Evolutionary conservation across 1,284 basidiomycete genomes (phyloP).

Genomic region (Rhodofomes roseus): DNA sequence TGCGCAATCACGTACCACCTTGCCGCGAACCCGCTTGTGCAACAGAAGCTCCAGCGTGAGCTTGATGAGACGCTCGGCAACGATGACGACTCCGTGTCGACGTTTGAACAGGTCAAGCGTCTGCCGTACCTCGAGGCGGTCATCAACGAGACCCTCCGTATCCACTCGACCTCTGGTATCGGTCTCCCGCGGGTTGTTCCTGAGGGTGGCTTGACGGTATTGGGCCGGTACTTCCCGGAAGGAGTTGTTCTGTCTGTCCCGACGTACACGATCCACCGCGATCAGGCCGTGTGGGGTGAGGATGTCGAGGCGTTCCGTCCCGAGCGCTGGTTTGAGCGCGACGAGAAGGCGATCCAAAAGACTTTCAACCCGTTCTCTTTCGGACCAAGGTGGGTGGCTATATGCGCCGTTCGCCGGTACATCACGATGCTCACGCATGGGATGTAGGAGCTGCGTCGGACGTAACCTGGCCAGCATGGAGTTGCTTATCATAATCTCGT

Average conservation of each 20-base stretch:
- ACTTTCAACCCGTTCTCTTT: slow-evolving; percentile 77
- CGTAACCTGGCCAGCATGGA: slow-evolving; percentile 76
- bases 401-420: background rate
- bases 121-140: slow-evolving; percentile 78
- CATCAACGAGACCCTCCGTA: slow-evolving; percentile 78
- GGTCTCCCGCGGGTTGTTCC: slow-evolving; percentile 81
- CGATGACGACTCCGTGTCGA: slow-evolving; percentile 52
- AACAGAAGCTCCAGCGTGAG: slow-evolving; percentile 74
- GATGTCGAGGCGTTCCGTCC: slow-evolving; percentile 77
- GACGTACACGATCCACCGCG: slow-evolving; percentile 77
- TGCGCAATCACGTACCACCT: slow-evolving; percentile 86
- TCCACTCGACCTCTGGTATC: slow-evolving; percentile 78
- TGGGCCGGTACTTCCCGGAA: slow-evolving; percentile 59
- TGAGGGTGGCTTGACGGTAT: slow-evolving; percentile 59
- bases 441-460: slow-evolving; percentile 63
- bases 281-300: slow-evolving; percentile 67
- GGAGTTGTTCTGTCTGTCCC: slow-evolving; percentile 76
- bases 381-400: slow-evolving; percentile 50
- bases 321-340: slow-evolving; percentile 78
- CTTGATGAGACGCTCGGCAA: slow-evolving; percentile 71
- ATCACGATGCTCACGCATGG: background rate
- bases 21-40: slow-evolving; percentile 59
- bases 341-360: slow-evolving; percentile 55
- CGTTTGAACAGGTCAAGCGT: slow-evolving; percentile 60
- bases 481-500: slow-evolving; percentile 69